Evolutionary conservation across 805 yeast species (phyloP).

Genomic region (Barnettozyma siamensis): DNA sequence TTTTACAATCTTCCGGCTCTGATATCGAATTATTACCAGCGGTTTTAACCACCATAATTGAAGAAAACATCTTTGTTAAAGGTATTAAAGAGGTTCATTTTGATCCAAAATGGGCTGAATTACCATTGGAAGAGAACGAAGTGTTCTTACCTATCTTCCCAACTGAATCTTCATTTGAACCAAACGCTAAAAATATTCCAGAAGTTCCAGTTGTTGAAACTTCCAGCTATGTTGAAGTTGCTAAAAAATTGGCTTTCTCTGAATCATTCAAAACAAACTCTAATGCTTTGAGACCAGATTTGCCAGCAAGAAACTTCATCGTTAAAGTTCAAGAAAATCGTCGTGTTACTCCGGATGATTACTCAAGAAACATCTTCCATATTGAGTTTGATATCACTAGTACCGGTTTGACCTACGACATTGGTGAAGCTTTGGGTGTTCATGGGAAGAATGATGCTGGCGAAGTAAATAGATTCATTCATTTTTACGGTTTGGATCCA

Average conservation of each 20-base stretch:
- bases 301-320: constrained; percentile 76
- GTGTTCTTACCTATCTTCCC: constrained; percentile 46
- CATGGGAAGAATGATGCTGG: constrained; percentile 78
- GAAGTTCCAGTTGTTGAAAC: constrained; percentile 39
- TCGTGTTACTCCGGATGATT: constrained; percentile 84
- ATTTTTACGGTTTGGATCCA: constrained; percentile 65
- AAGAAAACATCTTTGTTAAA: constrained; percentile 41
- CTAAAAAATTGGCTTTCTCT: constrained; percentile 69
- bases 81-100: constrained; percentile 34
- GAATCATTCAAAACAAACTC: constrained; percentile 63
- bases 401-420: constrained; percentile 84
- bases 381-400: constrained; percentile 89
- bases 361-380: constrained; percentile 93
- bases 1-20: constrained; percentile 75
- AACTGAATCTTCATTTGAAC: constrained; percentile 57
- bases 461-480: constrained; percentile 63
- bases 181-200: constrained; percentile 47
- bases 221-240: constrained; percentile 42
- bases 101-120: constrained; percentile 23
- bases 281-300: constrained; percentile 74
- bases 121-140: constrained; percentile 29
- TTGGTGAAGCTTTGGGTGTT: constrained; percentile 95
- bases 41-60: constrained; percentile 60
- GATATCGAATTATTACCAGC: constrained; percentile 76
- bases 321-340: constrained; percentile 89